Evolutionary conservation across 306 rosid genomes (phyloP), one percentile per base, ranked within the genome.

Genomic region (Pachyrhizus erosus): DNA sequence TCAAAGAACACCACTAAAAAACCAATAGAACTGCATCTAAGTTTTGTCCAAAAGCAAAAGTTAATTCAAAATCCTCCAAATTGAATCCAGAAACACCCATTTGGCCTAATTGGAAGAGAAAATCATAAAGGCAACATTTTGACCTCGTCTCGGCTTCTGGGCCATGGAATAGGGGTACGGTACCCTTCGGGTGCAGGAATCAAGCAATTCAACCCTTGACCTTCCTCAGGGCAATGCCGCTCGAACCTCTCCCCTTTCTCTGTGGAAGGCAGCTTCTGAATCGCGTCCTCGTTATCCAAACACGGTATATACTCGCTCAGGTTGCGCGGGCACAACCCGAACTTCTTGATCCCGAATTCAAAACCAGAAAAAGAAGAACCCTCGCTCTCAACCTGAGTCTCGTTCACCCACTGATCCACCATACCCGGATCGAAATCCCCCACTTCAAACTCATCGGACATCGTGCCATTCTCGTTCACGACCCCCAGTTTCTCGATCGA

Each of bases 221-320:
- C 90, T 29, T 68, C 5, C 52, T 80, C 85, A 0, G 98, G 97
- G 57, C 99, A 96, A 87, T 89, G 96, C 86, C 99, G 89, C 86
- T 93, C 97, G 46, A 90, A 96, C 29, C 73, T 83, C 75, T 96
- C 91, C 5, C 99, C 99, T 80, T 79, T 93, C 24, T 76, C 87
- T 17, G 89, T 92, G 3, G 98, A 91, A 31, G 60, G 75, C 2
- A 96, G 91, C 89, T 75, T 85, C 85, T 75, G 75, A 84, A 92
- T 89, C 46, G 93, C 98, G 13, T 82, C 88, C 5, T 6, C 82
- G 73, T 96, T 93, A 82, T 96, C 99, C 91, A 96, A 88, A 87
- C 98, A 96, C 33, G 98, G 99, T 76, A 96, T 92, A 70, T 87
- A 93, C 91, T 96, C 99, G 18, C 92, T 86, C 97, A 86, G 86